phyloP scores from a whole-genome alignment of 345 rosid genomes.

The Aethionema arabicum region DNA sequence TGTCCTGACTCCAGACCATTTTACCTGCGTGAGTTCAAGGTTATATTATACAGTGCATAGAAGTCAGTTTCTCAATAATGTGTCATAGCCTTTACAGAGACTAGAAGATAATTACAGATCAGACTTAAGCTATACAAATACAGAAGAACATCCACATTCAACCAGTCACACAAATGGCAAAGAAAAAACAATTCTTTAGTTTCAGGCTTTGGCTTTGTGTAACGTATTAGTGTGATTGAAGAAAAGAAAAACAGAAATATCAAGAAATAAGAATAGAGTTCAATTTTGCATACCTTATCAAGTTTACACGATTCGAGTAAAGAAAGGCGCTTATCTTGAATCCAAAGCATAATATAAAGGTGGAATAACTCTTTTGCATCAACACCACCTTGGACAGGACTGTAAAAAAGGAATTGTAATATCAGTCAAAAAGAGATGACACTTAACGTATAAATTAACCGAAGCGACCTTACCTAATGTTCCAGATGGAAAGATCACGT shows the following conservation, averaged over 20 bases:
- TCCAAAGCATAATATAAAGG: conserved; percentile 92
- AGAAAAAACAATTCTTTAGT: conserved; percentile 4
- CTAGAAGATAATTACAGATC: conserved; percentile 7
- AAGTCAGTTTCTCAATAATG: conserved; percentile 18
- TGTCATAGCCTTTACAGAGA: conserved; percentile 12
- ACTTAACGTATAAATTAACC: conserved; percentile 20
- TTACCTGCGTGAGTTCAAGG: conserved; percentile 60
- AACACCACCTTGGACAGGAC: conserved; percentile 92
- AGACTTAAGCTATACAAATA: not conserved
- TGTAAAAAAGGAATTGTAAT: conserved; percentile 38
- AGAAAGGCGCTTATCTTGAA: conserved; percentile 87
- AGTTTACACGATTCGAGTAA: conserved; percentile 91
- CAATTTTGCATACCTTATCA: conserved; percentile 66
- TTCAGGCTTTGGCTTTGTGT: conserved; percentile 13
- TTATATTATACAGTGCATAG: conserved; percentile 11
- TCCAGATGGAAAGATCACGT: conserved; percentile 87
- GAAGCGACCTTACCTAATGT: conserved; percentile 52
- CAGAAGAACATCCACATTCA: conserved; percentile 7
- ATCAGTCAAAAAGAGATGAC: conserved; percentile 15
- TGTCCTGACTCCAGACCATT: conserved; percentile 93
- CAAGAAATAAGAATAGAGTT: conserved; percentile 1
- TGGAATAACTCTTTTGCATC: conserved; percentile 96
- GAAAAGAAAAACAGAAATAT: not conserved
- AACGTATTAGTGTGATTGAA: conserved; percentile 3
- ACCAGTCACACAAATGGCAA: not conserved